Evolutionary conservation across 2,329 filamentous ascomycete species (phyloP).

Genomic region (Exserohilum turcica): DNA sequence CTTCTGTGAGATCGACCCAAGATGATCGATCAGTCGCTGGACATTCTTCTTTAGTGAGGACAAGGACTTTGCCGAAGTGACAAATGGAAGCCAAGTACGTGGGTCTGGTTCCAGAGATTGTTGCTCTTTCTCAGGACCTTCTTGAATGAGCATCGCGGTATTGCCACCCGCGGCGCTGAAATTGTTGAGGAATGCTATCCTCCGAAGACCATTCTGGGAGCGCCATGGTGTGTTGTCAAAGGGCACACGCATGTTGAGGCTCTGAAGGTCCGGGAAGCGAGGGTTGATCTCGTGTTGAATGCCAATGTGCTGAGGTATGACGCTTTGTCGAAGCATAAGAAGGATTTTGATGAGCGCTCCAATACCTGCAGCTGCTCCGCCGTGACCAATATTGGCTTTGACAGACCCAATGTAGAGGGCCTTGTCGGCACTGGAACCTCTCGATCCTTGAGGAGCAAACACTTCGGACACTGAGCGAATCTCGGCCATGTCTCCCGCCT

Average conservation of each 20-base stretch:
- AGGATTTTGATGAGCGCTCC: neutral
- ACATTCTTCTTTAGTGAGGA: conserved; percentile 1
- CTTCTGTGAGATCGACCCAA: neutral
- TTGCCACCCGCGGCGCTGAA: conserved; percentile 1
- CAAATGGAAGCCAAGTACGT: too few relatives aligned
- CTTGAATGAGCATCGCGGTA: too few relatives aligned
- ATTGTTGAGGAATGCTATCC: neutral
- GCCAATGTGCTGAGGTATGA: neutral
- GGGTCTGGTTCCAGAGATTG: too few relatives aligned
- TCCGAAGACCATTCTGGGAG: neutral
- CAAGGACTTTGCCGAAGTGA: too few relatives aligned
- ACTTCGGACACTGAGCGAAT: neutral
- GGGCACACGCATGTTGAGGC: too few relatives aligned
- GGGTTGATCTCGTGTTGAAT: neutral
- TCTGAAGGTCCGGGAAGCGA: neutral
- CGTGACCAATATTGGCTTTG: conserved; percentile 28
- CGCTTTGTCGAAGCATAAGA: neutral
- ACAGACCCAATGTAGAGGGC: neutral
- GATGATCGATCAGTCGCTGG: neutral
- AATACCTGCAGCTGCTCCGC: conserved; percentile 21
- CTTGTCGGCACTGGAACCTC: too few relatives aligned
- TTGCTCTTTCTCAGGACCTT: too few relatives aligned
- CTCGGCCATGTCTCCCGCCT: neutral
- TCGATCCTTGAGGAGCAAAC: neutral
- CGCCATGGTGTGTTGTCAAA: neutral